phyloP scores from a whole-genome alignment of 2,329 filamentous ascomycete genomes.

The Paraphaeosphaeria sporulosa region DNA sequence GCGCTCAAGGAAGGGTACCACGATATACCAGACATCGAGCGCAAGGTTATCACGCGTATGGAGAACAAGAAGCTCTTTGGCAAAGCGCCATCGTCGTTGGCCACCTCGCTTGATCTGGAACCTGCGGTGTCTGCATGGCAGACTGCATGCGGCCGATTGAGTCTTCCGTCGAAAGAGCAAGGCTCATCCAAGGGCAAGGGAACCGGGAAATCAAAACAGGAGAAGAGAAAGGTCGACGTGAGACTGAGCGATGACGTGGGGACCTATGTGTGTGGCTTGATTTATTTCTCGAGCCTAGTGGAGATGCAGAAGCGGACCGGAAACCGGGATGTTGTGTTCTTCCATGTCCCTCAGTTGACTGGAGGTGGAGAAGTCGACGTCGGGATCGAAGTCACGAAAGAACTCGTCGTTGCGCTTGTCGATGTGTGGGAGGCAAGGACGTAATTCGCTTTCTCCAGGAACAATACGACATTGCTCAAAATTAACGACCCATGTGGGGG shows the following conservation, averaged over 20 bases:
- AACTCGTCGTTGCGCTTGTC: slow-evolving; percentile 47
- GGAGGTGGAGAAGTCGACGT: slow-evolving; percentile 39
- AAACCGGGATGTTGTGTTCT: slow-evolving; percentile 46
- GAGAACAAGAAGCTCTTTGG: slow-evolving; percentile 33
- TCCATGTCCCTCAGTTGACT: slow-evolving; percentile 52
- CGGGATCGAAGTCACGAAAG: slow-evolving; percentile 40
- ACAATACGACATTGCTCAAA: too few relatives aligned
- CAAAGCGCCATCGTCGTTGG: slow-evolving; percentile 32
- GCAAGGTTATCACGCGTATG: slow-evolving; percentile 43
- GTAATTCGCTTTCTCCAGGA: too few relatives aligned
- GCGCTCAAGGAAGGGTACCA: slow-evolving; percentile 76
- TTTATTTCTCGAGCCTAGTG: slow-evolving; percentile 51
- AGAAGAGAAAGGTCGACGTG: slow-evolving; percentile 33
- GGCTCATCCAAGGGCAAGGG: slow-evolving; percentile 12
- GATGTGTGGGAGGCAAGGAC: slow-evolving; percentile 31
- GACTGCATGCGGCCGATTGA: slow-evolving; percentile 18
- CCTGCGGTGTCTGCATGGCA: slow-evolving; percentile 23
- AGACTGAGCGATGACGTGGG: slow-evolving; percentile 50
- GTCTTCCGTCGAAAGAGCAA: slow-evolving; percentile 2
- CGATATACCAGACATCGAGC: slow-evolving; percentile 72
- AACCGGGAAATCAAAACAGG: slow-evolving; percentile 16
- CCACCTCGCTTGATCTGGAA: slow-evolving; percentile 33
- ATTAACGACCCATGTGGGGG: too few relatives aligned
- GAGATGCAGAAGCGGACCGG: slow-evolving; percentile 31
- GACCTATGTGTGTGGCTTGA: slow-evolving; percentile 55